These are phyloP conservation scores for Sugiyamaella qingdaonensis DNA, from an alignment of 805 yeast genomes.

Conservation along the genomic window DNA sequence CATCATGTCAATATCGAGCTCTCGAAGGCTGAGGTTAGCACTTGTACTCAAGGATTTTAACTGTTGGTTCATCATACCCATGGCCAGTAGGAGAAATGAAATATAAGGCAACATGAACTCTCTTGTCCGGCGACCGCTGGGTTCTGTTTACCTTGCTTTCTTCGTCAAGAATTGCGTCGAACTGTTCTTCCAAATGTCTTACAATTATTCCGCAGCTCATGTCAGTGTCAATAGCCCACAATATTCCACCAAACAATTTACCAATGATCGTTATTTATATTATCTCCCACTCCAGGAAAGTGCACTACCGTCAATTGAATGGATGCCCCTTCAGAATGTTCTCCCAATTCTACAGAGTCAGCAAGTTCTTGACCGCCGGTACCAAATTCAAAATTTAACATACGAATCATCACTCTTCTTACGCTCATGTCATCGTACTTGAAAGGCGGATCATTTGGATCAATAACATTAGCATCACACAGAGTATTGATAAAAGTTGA, in stretches of 20 bases:
- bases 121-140: constrained; percentile 65
- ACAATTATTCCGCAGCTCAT: constrained; percentile 41
- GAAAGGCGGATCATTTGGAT: background rate
- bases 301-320: constrained; percentile 57
- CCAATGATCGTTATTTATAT: constrained; percentile 56
- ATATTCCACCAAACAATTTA: background rate
- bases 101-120: constrained; percentile 78
- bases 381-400: background rate
- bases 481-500: constrained; percentile 69
- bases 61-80: constrained; percentile 25
- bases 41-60: background rate
- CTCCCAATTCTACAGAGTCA: background rate
- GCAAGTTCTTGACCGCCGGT: background rate
- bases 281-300: constrained; percentile 76
- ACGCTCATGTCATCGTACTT: background rate
- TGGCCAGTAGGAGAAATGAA: constrained; percentile 57
- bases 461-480: constrained; percentile 37
- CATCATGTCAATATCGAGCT: constrained; percentile 71
- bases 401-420: background rate
- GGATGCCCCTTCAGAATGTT: constrained; percentile 39
- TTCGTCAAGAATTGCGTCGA: constrained; percentile 68
- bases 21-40: constrained; percentile 40
- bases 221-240: background rate
- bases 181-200: constrained; percentile 61
- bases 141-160: constrained; percentile 84